Base-by-base conservation (phyloP, 1,284 basidiomycete genomes). In the Sphaerobolus stellatus region DNA sequence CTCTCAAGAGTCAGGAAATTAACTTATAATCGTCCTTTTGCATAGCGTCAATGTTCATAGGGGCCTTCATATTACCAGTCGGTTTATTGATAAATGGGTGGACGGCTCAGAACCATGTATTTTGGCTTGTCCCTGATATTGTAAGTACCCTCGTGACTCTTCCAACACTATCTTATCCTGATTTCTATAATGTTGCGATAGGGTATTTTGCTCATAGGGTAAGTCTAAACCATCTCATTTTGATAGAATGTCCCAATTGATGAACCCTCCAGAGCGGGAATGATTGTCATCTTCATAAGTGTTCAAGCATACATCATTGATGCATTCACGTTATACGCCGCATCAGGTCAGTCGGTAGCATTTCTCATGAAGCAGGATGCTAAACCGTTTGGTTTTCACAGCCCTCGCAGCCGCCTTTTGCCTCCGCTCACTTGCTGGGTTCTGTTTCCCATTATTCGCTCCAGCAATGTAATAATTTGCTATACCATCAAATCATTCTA, bases 71-170 rank as follows among this genome's bases (percentile, higher is more conserved):
- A 2, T 72, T 87, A 5, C 80, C 83, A 0, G 67, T 79, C 0
- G 88, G 88, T 1, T 66, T 89, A 7, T 66, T 90, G 20, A 68
- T 89, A 9, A 69, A 79, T 1, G 88, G 88, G 13, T 91, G 88
- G 88, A 74, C 79, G 0, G 82, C 81, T 4, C 63, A 85, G 49
- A 66, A 74, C 1, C 66, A 69, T 24, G 63, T 79, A 0, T 81
- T 81, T 57, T 91, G 88, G 88, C 82, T 89, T 55, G 82, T 70
- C 1, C 79, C 83, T 0, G 84, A 88, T 59, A 76, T 88, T 40
- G 84, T 84, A 58, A 62, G 79, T 67, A 18, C 43, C 20, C 18
- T 38, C 24, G 28, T 18, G 28, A 3, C n/a, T n/a, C n/a, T 27
- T 11, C n/a, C 20, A 22, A 27, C 5, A 30, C 48, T 20, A 5